These are phyloP conservation scores for Hylodesmum podocarpum DNA, from an alignment of 306 rosid genomes.

Conservation along the genomic window DNA sequence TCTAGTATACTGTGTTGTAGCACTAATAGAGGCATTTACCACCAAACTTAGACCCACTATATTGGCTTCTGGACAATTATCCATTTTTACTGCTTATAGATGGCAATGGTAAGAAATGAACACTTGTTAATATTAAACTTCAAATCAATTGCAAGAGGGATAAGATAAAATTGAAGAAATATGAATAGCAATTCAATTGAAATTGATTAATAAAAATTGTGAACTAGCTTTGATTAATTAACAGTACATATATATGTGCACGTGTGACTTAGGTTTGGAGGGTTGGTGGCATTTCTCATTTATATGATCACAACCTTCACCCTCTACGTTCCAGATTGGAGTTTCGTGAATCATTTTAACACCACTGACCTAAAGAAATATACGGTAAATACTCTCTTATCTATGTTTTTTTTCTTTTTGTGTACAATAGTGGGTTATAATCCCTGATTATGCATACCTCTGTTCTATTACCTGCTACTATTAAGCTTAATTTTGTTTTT, in stretches of 20 bases:
- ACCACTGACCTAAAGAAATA: constrained; percentile 28
- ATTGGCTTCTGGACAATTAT: constrained; percentile 42
- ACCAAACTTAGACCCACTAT: constrained; percentile 65
- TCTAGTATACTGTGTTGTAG: constrained; percentile 73
- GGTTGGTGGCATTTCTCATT: constrained; percentile 59
- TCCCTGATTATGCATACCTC: not conserved
- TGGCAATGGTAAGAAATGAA: constrained; percentile 75
- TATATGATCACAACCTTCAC: constrained; percentile 74
- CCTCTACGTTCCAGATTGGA: constrained; percentile 86
- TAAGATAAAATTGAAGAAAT: not conserved
- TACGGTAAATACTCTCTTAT: constrained; percentile 46
- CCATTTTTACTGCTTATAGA: constrained; percentile 69
- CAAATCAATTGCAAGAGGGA: not conserved
- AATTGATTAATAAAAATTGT: not conserved
- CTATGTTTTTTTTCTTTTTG: too few species aligned
- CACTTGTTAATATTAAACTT: not conserved
- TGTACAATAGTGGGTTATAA: too few species aligned
- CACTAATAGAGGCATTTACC: constrained; percentile 73
- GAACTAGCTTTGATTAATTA: constrained; percentile 24
- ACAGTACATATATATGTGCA: not conserved
- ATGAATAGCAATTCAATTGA: not conserved
- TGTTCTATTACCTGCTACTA: not conserved
- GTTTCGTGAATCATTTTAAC: constrained; percentile 40
- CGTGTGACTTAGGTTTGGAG: constrained; percentile 65
- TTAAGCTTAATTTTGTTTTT: not conserved